Percentiles rank a stretch among this genome's conserved stretches.
phyloP scores from a whole-genome alignment of 2,329 filamentous ascomycete species.

The Sordariomycetes sp. region DNA sequence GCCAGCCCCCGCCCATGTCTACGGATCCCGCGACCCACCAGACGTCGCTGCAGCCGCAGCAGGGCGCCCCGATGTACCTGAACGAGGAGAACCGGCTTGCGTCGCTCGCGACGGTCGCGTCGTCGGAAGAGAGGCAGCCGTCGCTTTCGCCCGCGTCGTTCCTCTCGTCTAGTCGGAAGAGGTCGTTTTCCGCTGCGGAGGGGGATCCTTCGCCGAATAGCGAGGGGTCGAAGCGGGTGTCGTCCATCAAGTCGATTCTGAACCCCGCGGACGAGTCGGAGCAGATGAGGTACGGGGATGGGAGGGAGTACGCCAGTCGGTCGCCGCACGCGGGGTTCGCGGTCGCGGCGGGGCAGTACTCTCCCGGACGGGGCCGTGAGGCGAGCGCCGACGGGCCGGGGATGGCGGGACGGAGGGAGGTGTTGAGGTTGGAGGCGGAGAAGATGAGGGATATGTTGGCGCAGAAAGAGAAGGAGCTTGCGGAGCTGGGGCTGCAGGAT shows the following conservation, averaged over 20 bases:
- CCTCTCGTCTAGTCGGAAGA: conserved; percentile 43
- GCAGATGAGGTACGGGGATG: background rate
- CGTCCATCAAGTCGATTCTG: conserved; percentile 64
- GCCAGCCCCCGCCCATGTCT: conserved; percentile 13
- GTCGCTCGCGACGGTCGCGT: conserved; percentile 34
- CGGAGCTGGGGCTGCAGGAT: conserved; percentile 18
- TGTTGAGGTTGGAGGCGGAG: conserved; percentile 61
- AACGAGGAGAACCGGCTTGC: conserved; percentile 45
- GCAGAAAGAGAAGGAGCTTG: conserved; percentile 62
- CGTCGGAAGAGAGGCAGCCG: conserved; percentile 34
- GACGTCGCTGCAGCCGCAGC: conserved; percentile 25
- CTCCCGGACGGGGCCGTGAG: conserved; percentile 1
- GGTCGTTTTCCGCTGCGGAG: conserved; percentile 51
- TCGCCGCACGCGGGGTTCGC: conserved; percentile 9
- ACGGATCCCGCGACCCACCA: conserved; percentile 39
- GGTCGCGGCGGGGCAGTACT: conserved; percentile 9
- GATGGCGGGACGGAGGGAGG: conserved; percentile 49
- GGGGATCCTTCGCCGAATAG: conserved; percentile 30
- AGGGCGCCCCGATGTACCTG: conserved; percentile 24
- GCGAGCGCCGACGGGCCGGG: conserved; percentile 5
- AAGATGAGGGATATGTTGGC: conserved; percentile 60
- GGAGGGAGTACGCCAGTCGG: background rate
- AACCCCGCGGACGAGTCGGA: conserved; percentile 32
- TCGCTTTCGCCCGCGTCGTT: conserved; percentile 49
- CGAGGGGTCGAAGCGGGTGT: conserved; percentile 47